Percentiles rank a stretch among this genome's conserved stretches.
phyloP scores from a whole-genome alignment of 1,284 basidiomycete species.

The Paramarasmius palmivorus region DNA sequence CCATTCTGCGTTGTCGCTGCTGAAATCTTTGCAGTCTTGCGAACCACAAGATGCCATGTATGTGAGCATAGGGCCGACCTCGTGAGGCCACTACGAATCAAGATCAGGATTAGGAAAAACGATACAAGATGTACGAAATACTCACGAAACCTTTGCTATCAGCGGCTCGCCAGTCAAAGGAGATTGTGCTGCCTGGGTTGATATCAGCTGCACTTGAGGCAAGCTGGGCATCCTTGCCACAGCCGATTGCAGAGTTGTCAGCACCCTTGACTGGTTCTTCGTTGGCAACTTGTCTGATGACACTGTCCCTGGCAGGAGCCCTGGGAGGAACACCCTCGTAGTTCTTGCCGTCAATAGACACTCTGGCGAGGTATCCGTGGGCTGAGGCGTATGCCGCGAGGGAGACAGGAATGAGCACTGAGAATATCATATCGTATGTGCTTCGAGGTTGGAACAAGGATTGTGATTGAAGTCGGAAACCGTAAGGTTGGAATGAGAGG shows the following conservation, averaged over 20 bases:
- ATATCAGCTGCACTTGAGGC: slow-evolving; percentile 47
- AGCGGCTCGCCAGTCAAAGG: slow-evolving; percentile 47
- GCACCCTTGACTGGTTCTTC: slow-evolving; percentile 51
- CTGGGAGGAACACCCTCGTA: slow-evolving; percentile 47
- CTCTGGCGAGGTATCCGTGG: slow-evolving; percentile 44
- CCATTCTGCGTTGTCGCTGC: slow-evolving; percentile 49
- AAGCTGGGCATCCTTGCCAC: slow-evolving; percentile 47
- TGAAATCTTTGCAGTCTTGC: slow-evolving; percentile 49
- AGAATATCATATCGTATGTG: too few relatives aligned
- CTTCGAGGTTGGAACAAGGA: too few relatives aligned
- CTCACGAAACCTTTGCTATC: slow-evolving; percentile 32
- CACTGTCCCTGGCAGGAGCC: slow-evolving; percentile 35
- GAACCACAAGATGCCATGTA: slow-evolving; percentile 56
- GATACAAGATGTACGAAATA: neutral
- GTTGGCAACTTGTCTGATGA: slow-evolving; percentile 47
- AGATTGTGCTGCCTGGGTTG: slow-evolving; percentile 49
- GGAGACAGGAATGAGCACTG: slow-evolving; percentile 20
- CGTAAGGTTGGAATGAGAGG: too few relatives aligned
- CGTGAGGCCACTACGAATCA: slow-evolving; percentile 35
- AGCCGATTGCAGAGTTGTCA: slow-evolving; percentile 44
- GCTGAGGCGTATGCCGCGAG: slow-evolving; percentile 27
- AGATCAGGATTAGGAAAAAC: neutral
- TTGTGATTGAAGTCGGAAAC: too few relatives aligned
- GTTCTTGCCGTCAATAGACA: slow-evolving; percentile 44
- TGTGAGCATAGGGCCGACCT: slow-evolving; percentile 56